Conservation (phyloP, 192 early-diverging fungal genomes). For the Coemansia sp. region DNA sequence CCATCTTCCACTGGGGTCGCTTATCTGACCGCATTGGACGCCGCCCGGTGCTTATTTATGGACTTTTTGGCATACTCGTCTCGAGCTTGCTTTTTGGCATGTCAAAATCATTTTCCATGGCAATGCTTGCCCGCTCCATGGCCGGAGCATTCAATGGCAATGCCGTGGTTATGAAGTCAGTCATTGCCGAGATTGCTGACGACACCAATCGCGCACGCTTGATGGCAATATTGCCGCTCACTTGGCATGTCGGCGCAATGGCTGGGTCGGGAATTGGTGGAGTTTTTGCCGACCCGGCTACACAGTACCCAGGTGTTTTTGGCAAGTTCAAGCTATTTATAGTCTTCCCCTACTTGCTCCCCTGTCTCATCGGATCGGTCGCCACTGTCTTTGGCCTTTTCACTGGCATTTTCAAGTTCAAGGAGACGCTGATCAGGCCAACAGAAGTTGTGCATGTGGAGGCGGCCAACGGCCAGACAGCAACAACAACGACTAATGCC, state of each 20-base stretch:
- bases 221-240: constrained; percentile 67
- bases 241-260: constrained; percentile 60
- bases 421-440: too few species aligned
- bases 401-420: constrained; percentile 56
- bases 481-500: background rate
- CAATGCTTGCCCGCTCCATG: constrained; percentile 55
- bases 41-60: constrained; percentile 67
- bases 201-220: constrained; percentile 65
- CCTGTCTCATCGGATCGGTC: constrained; percentile 67
- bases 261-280: constrained; percentile 72
- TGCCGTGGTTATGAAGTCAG: constrained; percentile 72
- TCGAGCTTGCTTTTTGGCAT: constrained; percentile 69
- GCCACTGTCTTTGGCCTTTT: constrained; percentile 59
- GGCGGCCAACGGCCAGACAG: constrained; percentile 40
- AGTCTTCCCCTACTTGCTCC: constrained; percentile 72
- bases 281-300: constrained; percentile 66
- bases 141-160: constrained; percentile 72
- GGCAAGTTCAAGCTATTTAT: constrained; percentile 56
- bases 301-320: constrained; percentile 58
- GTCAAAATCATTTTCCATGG: constrained; percentile 54
- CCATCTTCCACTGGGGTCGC: constrained; percentile 58
- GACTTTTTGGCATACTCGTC: constrained; percentile 66
- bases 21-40: constrained; percentile 75
- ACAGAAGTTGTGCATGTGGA: too few species aligned
- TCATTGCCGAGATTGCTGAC: constrained; percentile 79